phyloP scores from a whole-genome alignment of 345 rosid genomes.

The Salix exigua region DNA sequence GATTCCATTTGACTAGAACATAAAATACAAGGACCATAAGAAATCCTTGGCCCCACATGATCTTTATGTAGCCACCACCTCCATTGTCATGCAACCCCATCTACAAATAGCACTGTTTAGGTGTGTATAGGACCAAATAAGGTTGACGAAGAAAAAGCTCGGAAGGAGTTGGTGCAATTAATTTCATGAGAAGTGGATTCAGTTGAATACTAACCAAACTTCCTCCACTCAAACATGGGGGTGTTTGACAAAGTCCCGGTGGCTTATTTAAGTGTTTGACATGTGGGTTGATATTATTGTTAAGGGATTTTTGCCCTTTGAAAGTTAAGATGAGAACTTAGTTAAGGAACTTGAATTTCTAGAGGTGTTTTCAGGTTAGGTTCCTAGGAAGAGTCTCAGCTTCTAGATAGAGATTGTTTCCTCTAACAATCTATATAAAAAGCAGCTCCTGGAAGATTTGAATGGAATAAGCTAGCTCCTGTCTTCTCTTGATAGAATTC shows the following conservation, averaged over 20 bases:
- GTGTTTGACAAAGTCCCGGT: slow-evolving; percentile 13
- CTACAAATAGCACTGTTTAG: not conserved
- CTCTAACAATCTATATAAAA: not conserved
- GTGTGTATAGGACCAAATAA: not conserved
- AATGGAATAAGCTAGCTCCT: not conserved
- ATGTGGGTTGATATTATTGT: not conserved
- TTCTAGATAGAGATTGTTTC: slow-evolving; percentile 6
- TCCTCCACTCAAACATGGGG: not conserved
- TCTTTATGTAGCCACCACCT: too few relatives aligned
- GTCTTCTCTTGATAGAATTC: not conserved
- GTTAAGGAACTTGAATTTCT: slow-evolving; percentile 4
- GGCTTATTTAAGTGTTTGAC: not conserved
- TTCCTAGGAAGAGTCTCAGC: slow-evolving; percentile 31
- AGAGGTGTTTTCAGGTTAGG: slow-evolving; percentile 24
- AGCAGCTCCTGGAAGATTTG: not conserved
- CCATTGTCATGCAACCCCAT: not conserved
- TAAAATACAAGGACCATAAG: not conserved
- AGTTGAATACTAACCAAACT: slow-evolving; percentile 9
- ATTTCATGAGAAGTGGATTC: slow-evolving; percentile 9
- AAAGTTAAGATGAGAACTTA: not conserved
- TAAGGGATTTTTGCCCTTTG: not conserved
- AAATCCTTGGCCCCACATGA: not conserved
- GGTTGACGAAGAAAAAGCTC: not conserved
- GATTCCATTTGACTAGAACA: not conserved
- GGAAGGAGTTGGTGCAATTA: slow-evolving; percentile 1